phyloP scores from a whole-genome alignment of 2,329 filamentous ascomycete genomes.

The Malbranchea zuffiana region DNA sequence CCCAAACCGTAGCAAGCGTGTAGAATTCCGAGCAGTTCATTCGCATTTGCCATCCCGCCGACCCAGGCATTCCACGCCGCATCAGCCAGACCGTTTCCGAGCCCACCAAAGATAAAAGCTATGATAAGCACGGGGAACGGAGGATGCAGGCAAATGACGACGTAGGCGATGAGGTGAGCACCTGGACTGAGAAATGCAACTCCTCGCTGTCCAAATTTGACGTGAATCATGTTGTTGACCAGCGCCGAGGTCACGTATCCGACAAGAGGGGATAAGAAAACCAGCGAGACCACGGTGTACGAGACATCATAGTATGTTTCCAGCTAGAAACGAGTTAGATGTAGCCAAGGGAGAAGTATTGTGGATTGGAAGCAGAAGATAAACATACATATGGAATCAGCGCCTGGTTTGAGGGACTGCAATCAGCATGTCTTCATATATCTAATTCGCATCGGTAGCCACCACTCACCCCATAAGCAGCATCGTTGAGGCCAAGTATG shows the following conservation, averaged over 20 bases:
- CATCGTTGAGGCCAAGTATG: constrained; percentile 47
- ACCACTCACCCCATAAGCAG: constrained; percentile 43
- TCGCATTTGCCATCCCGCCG: constrained; percentile 59
- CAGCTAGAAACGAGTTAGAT: constrained; percentile 26
- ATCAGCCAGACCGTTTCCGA: constrained; percentile 54
- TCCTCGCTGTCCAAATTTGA: constrained; percentile 52
- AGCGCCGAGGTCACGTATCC: constrained; percentile 38
- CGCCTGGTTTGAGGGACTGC: constrained; percentile 28
- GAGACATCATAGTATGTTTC: constrained; percentile 36
- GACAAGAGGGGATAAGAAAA: constrained; percentile 39
- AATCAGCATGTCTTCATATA: constrained; percentile 1
- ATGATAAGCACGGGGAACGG: constrained; percentile 57
- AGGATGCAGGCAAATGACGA: constrained; percentile 55
- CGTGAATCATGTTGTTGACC: constrained; percentile 35
- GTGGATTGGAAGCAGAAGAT: not conserved
- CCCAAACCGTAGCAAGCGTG: constrained; percentile 61
- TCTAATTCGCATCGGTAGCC: not conserved
- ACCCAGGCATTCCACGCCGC: constrained; percentile 48
- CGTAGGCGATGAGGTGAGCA: constrained; percentile 54
- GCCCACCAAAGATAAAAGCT: constrained; percentile 54
- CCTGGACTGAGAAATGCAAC: constrained; percentile 55
- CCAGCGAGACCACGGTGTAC: constrained; percentile 37
- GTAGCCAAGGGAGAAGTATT: not conserved
- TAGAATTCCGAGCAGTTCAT: constrained; percentile 59
- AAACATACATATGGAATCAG: constrained; percentile 39